Base-by-base conservation (phyloP, 108 stramenopile genomes). In the Stephanodiscus minutulus region DNA sequence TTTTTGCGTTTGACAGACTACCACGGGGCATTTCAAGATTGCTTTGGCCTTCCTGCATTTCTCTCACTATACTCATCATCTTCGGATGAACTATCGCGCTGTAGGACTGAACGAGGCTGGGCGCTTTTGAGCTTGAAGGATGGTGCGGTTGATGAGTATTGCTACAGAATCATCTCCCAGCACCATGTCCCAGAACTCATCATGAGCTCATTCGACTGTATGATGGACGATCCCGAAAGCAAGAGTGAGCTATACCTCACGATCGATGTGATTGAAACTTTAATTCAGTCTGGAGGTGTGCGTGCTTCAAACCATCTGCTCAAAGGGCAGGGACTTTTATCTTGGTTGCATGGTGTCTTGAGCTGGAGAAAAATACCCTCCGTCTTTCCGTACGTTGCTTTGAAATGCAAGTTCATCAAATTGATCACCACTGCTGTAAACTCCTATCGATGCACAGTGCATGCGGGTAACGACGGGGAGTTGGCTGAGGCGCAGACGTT, bases 1-100 rank as follows among this genome's bases (percentile, higher is more conserved):
- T 94, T 92, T 68, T 73, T 94, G 18, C 81, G 87, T 33, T 70
- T 77, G 20, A 83, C 83, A 22, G 70, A 73, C 31, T 76, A 87
- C 64, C 87, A 88, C 61, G 93, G 93, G 15, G 93, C 93, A 43
- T 91, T 89, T 66, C 84, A 87, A 56, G 91, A 94, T 70, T 74
- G 82, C 65, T 81, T 79, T 56, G 81, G 82, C n/a, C 73, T 94
- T 28, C 93, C 93, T 25, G 70, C 79, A 43, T 94, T 94, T 69
- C 84, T 94, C 5, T 79, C 89, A n/a, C 59, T 92, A 10, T 94
- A 91, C 73, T 94, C 91, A 55, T 90, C 91, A 6, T 66, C 84
- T 13, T 65, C 82, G 0, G 85, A 89, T 43, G 86, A 86, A 11
- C 20, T 64, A 22, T 59, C 49, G 39, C 84, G 87, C 18, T 70